phyloP scores from a whole-genome alignment of 306 rosid genomes.

The Quercus variabilis region DNA sequence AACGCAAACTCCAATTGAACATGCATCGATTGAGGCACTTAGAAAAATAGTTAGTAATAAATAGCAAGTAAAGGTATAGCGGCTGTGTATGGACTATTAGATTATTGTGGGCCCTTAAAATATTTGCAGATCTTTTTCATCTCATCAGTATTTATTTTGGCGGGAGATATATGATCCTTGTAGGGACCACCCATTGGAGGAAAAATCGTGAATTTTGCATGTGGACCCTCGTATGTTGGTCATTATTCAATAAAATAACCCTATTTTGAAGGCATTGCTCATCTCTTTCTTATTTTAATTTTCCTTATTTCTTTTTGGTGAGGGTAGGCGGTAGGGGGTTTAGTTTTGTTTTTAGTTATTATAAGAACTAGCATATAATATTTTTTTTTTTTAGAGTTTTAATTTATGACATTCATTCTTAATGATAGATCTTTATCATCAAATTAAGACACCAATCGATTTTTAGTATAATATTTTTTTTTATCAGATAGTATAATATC shows the following conservation, averaged over 20 bases:
- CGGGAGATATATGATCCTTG: background rate
- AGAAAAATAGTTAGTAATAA: too few species aligned
- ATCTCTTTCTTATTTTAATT: background rate
- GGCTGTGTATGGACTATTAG: background rate
- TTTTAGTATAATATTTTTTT: too few species aligned
- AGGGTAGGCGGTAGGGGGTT: too few species aligned
- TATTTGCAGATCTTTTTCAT: too few species aligned
- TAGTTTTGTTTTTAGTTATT: too few species aligned
- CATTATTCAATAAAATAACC: background rate
- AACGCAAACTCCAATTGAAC: too few species aligned
- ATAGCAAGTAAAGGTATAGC: too few species aligned
- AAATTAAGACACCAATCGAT: fast-evolving
- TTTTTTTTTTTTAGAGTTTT: too few species aligned
- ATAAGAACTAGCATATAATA: too few species aligned
- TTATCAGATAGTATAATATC: too few species aligned
- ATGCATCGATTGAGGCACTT: too few species aligned
- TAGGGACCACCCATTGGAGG: background rate
- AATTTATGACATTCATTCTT: fast-evolving
- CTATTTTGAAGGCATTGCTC: background rate
- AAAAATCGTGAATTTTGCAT: background rate
- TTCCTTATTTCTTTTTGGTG: too few species aligned
- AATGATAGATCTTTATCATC: fast-evolving
- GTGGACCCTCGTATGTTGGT: background rate
- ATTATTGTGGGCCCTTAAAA: background rate
- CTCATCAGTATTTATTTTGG: background rate